Evolutionary conservation across 345 rosid species (phyloP).

Genomic region (Carallia brachiata): DNA sequence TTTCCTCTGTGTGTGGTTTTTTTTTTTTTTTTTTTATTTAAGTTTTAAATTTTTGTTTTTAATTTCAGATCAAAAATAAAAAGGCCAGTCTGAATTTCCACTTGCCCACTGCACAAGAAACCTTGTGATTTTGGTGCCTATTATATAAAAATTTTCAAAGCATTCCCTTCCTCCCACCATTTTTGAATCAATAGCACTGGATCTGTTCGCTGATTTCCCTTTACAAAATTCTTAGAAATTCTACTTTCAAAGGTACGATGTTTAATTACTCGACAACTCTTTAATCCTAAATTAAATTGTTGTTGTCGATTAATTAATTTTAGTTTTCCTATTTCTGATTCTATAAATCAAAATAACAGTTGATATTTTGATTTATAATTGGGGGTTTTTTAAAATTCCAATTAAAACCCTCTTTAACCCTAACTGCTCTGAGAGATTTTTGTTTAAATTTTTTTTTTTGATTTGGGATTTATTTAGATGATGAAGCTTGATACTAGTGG

Average conservation of each 20-base stretch:
- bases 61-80: neutral
- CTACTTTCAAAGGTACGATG: neutral
- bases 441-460: neutral
- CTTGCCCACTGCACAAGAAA: constrained; percentile 28
- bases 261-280: no score
- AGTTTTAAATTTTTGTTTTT: no score
- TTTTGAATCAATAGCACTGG: neutral
- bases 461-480: constrained; percentile 16
- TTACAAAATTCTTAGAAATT: no score
- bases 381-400: no score
- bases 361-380: no score
- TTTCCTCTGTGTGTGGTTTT: neutral
- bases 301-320: no score
- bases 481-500: constrained; percentile 93
- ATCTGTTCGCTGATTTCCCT: neutral
- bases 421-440: no score
- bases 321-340: no score
- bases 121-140: neutral
- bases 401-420: no score
- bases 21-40: neutral
- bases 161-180: neutral
- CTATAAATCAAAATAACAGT: no score
- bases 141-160: neutral
- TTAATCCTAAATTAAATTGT: no score
- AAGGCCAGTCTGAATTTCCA: neutral